Base-by-base conservation (phyloP, 2,329 filamentous ascomycete genomes). In the Hypocrella siamensis region DNA sequence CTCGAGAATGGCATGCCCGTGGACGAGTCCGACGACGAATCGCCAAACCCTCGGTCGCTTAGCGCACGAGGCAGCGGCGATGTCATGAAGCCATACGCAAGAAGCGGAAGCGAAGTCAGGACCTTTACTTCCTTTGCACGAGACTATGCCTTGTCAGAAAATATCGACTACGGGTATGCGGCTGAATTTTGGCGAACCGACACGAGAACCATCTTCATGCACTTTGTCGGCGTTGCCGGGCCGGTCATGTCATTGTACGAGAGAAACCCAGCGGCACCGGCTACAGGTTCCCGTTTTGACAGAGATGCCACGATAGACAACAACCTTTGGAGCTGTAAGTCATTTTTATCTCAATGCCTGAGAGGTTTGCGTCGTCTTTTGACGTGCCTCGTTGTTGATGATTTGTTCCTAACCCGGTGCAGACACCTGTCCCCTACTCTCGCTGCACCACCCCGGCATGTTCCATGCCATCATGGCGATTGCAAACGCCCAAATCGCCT, bases 401-500 rank as follows among this genome's bases (percentile, higher is more conserved):
- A 17, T 30, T n/a, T 5, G 17, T 19, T 28, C 21, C 17, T 30
- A 22, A 35, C 18, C 15, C 16, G 14, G 26, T 16, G 14, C 26
- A 75, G 70, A 93, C 44, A 86, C 76, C 0, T 73, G 96, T 42
- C 86, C 88, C 1, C 70, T 86, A 38, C 71, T 88, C 40, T 79
- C 90, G 0, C 67, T 96, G 31, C 76, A 78, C 35, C 74, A 94
- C 43, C 82, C 84, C n/a, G 83, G 79, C 0, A 65, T 96, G 1
- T 66, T 96, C 15, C 88, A 96, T 47, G 81, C 86, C 7, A 92
- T 96, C 53, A 70, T 96, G 22, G 88, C 88, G 1, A 54, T 94
- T 22, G 78, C 79, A 17, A 88, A 82, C 51, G 57, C 94, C 26
- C 88, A 96, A 46, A 86, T 94, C 45, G 79, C 88, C 18, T 82